These are phyloP conservation scores for Malania oleifera DNA, from an alignment of 164 flowering plant genomes.

Conservation along the genomic window DNA sequence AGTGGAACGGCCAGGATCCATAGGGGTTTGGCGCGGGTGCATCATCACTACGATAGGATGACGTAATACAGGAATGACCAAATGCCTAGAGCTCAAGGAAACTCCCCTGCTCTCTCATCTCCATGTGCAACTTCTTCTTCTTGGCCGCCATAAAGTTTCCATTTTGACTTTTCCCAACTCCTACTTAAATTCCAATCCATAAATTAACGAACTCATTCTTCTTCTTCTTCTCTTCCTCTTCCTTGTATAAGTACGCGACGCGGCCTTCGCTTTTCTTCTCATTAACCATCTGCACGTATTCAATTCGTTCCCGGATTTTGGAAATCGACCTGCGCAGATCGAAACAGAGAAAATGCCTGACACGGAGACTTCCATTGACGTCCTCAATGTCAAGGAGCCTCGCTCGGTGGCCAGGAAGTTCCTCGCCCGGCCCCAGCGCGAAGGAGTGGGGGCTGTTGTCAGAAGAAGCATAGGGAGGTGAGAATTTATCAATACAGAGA, in stretches of 20 bases:
- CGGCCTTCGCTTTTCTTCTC: constrained; percentile 4
- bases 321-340: not conserved
- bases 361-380: constrained; percentile 7
- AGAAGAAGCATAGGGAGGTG: constrained; percentile 81
- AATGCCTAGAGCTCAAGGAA: constrained; percentile 13
- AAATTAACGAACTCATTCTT: not conserved
- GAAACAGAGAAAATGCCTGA: constrained; percentile 32
- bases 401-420: constrained; percentile 46
- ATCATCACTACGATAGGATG: constrained; percentile 28
- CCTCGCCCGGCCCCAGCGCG: constrained; percentile 57
- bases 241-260: constrained; percentile 7
- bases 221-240: not conserved
- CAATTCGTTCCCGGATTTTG: not conserved
- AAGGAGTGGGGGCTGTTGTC: constrained; percentile 65
- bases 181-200: too few species aligned
- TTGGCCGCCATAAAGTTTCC: constrained; percentile 13
- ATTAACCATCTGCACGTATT: not conserved
- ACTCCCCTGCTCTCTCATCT: too few species aligned
- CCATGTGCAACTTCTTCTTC: too few species aligned
- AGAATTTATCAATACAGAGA: not conserved
- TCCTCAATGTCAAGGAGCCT: constrained; percentile 20
- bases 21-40: not conserved
- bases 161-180: not conserved
- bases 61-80: constrained; percentile 2
- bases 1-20: not conserved